These are phyloP conservation scores for Magnolia changhungtana DNA, from an alignment of 164 flowering plant genomes.

Conservation along the genomic window DNA sequence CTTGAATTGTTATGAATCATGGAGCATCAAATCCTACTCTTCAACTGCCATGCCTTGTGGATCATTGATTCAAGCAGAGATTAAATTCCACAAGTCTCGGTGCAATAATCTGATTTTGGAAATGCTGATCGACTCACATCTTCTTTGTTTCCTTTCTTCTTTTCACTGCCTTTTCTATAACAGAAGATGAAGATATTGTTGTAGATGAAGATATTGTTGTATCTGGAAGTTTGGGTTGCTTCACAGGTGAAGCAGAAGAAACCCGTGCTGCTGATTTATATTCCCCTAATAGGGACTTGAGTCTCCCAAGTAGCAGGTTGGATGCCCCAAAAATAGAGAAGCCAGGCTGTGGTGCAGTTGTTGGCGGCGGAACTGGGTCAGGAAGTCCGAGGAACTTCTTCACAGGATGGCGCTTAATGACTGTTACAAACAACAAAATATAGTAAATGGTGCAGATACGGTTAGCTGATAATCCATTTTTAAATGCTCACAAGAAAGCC, in stretches of 20 bases:
- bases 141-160: conserved; percentile 12
- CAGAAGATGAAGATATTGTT: conserved; percentile 12
- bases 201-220: conserved; percentile 8
- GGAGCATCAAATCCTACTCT: neutral
- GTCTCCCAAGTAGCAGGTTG: neutral
- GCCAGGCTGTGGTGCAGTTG: neutral
- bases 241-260: neutral
- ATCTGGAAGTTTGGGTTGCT: neutral
- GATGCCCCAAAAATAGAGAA: neutral
- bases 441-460: neutral
- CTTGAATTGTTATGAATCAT: too few relatives aligned
- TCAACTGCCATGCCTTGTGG: neutral
- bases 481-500: neutral
- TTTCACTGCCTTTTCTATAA: conserved; percentile 14
- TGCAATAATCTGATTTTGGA: neutral
- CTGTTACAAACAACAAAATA: conserved; percentile 5
- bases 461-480: neutral
- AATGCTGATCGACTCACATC: neutral
- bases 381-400: conserved; percentile 18
- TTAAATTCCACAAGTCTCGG: neutral
- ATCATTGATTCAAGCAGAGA: neutral
- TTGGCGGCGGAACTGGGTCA: neutral
- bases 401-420: conserved; percentile 17
- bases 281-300: conserved; percentile 4
- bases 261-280: neutral